phyloP scores from a whole-genome alignment of 2,329 filamentous ascomycete species.

The Nothophaeocryptopus gaeumannii region DNA sequence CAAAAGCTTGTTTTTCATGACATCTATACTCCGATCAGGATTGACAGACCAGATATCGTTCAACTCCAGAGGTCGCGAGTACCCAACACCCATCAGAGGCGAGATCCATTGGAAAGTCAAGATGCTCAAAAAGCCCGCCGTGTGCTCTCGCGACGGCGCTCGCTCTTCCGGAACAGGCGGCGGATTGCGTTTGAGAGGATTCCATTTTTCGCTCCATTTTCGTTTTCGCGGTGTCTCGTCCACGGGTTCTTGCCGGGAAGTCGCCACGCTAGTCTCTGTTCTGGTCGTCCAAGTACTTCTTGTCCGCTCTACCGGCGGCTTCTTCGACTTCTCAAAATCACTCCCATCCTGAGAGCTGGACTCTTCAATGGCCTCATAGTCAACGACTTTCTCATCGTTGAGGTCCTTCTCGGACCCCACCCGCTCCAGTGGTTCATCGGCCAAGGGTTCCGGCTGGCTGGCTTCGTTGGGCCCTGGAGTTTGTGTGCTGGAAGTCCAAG shows the following conservation, averaged over 20 bases:
- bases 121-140: conserved; percentile 69
- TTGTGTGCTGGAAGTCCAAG: conserved; percentile 16
- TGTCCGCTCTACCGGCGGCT: conserved; percentile 22
- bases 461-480: conserved; percentile 22
- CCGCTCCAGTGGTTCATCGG: conserved; percentile 38
- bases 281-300: conserved; percentile 35
- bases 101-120: conserved; percentile 89
- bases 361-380: conserved; percentile 28
- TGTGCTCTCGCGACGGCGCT: conserved; percentile 64
- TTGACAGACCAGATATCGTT: conserved; percentile 90
- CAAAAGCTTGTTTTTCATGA: conserved; percentile 65
- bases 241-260: conserved; percentile 19
- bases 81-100: conserved; percentile 80
- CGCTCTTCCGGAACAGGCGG: conserved; percentile 58
- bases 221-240: conserved; percentile 41
- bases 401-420: conserved; percentile 37
- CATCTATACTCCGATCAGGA: conserved; percentile 69
- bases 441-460: conserved; percentile 40
- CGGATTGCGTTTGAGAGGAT: conserved; percentile 49
- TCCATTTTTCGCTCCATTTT: conserved; percentile 60
- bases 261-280: conserved; percentile 34
- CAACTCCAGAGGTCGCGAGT: conserved; percentile 75
- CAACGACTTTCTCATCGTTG: conserved; percentile 34
- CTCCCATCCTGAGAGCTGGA: conserved; percentile 22
- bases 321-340: conserved; percentile 22